phyloP scores from a whole-genome alignment of 352 stramenopile species.

The Phytophthora macrochlamydospora region DNA sequence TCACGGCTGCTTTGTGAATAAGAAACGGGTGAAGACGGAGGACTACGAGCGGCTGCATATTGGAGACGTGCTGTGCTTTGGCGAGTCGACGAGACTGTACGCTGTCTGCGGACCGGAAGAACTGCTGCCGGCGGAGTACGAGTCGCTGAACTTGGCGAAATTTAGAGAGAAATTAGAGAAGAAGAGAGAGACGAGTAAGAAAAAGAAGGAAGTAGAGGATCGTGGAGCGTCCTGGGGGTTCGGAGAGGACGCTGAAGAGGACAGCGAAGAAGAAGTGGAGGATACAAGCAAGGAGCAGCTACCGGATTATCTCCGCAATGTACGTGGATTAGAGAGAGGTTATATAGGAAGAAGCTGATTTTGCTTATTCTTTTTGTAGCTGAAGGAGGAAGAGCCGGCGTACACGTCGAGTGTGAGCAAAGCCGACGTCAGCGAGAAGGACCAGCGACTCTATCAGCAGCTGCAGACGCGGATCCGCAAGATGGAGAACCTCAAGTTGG shows the following conservation, averaged over 20 bases:
- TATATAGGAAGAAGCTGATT: neutral
- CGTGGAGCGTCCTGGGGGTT: conserved; percentile 81
- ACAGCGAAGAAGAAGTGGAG: conserved; percentile 39
- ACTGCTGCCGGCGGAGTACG: conserved; percentile 74
- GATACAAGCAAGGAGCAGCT: conserved; percentile 37
- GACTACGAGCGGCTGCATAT: conserved; percentile 74
- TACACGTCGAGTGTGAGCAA: conserved; percentile 61
- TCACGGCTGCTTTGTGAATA: conserved; percentile 89
- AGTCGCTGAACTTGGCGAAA: conserved; percentile 54
- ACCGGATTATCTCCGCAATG: conserved; percentile 78
- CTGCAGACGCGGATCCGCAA: conserved; percentile 83
- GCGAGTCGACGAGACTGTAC: conserved; percentile 87
- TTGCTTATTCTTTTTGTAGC: conserved; percentile 15
- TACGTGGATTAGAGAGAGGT: conserved; percentile 18
- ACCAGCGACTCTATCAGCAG: conserved; percentile 80
- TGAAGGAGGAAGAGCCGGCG: conserved; percentile 57
- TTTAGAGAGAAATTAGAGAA: conserved; percentile 40
- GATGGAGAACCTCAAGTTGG: conserved; percentile 79
- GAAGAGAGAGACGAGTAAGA: conserved; percentile 19
- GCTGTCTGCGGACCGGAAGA: conserved; percentile 72
- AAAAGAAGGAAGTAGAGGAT: conserved; percentile 31
- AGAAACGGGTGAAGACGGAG: conserved; percentile 49
- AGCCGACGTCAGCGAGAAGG: conserved; percentile 63
- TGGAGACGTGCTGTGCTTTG: conserved; percentile 88
- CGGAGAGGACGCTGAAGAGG: conserved; percentile 77